Base-by-base conservation (phyloP, 148 eudicot species). In the Euryodendron excelsum region DNA sequence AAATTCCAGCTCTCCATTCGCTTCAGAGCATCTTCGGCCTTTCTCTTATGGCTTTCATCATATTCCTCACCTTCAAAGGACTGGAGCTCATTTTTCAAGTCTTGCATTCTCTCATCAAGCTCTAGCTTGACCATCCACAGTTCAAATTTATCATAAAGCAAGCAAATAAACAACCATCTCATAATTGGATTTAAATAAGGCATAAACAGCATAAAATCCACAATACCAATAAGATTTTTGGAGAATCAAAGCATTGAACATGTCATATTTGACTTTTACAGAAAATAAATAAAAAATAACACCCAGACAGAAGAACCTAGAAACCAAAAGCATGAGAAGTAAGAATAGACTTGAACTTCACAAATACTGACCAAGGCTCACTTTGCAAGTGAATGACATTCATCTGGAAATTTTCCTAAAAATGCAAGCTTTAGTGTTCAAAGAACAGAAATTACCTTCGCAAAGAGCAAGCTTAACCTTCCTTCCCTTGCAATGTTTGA, bases 31-130 rank as follows among this genome's bases (percentile, higher is more conserved):
- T 95, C 97, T 41, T 87, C 59, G 28, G 99, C 97, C 85, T 91
- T 95, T 84, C 58, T 86, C 79, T 77, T 88, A 78, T 89, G 96
- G 64, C 75, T 87, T 86, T 95, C 99, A 68, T 88, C 93, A 78
- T 80, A 75, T 73, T 92, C 96, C 78, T 88, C 90, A 53, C 91
- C 90, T 82, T 93, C 96, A 82, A 93, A 85, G 74, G 96, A 86
- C 86, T 93, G 87, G 58, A 95, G 94, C 86, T 95, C 99, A 52
- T 79, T 82, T 86, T 87, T 91, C 75, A 95, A 84, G 72, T 95
- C 97, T 73, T 77, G 89, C 97, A 95, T 95, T 86, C 99, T 89
- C 90, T 89, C 97, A 21, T 95, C 96, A 85, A 95, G 97, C 88
- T 95, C 99, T 95, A 85, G 67, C 75, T 62, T 64, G 58, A 77